Evolutionary conservation across 371 early-diverging fungal species (phyloP).

Genomic region (Zancudomyces culisetae): DNA sequence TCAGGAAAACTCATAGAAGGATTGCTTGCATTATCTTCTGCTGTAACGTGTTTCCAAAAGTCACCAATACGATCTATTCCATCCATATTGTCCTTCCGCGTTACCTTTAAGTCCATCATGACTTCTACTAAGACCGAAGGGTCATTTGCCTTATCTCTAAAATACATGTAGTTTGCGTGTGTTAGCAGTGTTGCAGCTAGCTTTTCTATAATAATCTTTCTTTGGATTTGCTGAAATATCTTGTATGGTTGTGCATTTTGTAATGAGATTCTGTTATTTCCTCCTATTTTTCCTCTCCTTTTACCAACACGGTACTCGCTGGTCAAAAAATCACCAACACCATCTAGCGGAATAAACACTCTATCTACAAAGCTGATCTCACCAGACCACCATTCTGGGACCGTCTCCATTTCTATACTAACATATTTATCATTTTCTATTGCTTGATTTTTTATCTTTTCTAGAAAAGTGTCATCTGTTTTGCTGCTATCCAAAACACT

Average conservation of each 20-base stretch:
- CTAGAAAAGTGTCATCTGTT: neutral
- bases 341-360: conserved; percentile 1
- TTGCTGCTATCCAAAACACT: neutral
- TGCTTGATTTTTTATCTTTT: neutral
- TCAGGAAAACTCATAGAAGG: neutral
- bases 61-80: conserved; percentile 7
- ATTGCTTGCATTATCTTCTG: neutral
- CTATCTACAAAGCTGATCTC: neutral
- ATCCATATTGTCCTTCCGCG: conserved; percentile 2
- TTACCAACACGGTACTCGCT: conserved; percentile 1
- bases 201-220: neutral
- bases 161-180: neutral
- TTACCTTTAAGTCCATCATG: conserved; percentile 3
- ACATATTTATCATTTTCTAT: neutral
- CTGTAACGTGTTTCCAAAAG: conserved; percentile 6
- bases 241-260: neutral
- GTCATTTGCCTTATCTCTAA: neutral
- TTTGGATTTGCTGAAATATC: conserved; percentile 2
- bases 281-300: conserved; percentile 1
- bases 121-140: neutral
- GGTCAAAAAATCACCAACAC: neutral
- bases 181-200: neutral
- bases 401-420: neutral
- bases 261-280: neutral
- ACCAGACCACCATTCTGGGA: neutral